These are phyloP conservation scores for Phytophthora aleatoria DNA, from an alignment of 352 stramenopile species.

Conservation along the genomic window DNA sequence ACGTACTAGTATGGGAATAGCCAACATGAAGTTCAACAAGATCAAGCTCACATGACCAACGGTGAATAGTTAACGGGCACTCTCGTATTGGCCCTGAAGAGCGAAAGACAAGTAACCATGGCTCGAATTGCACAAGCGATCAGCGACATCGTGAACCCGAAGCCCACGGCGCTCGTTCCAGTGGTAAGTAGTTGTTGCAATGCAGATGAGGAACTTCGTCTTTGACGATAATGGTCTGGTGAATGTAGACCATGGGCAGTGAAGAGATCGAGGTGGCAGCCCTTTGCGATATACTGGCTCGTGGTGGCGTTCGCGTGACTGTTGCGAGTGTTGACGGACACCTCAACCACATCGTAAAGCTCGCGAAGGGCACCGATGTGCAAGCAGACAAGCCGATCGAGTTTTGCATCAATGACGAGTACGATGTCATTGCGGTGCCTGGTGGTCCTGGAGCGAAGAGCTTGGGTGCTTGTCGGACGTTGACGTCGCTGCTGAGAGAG, in stretches of 20 bases:
- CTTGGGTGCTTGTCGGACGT: conserved; percentile 44
- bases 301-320: conserved; percentile 67
- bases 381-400: conserved; percentile 70
- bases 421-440: conserved; percentile 69
- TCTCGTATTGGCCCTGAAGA: conserved; percentile 8
- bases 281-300: conserved; percentile 55
- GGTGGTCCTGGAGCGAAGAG: conserved; percentile 57
- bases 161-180: conserved; percentile 65
- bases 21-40: conserved; percentile 31
- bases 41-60: neutral
- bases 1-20: conserved; percentile 19
- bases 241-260: conserved; percentile 46
- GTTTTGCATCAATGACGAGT: conserved; percentile 60
- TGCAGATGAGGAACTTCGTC: neutral
- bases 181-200: conserved; percentile 42
- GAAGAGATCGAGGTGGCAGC: conserved; percentile 74
- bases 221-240: neutral
- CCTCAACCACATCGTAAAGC: conserved; percentile 58
- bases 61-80: neutral
- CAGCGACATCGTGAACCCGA: conserved; percentile 62
- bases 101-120: conserved; percentile 36
- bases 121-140: conserved; percentile 51
- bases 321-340: conserved; percentile 56
- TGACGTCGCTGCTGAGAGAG: conserved; percentile 53
- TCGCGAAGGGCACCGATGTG: conserved; percentile 56